Conservation (phyloP, 768 basidiomycete genomes). For the Kwoniella sp. region DNA sequence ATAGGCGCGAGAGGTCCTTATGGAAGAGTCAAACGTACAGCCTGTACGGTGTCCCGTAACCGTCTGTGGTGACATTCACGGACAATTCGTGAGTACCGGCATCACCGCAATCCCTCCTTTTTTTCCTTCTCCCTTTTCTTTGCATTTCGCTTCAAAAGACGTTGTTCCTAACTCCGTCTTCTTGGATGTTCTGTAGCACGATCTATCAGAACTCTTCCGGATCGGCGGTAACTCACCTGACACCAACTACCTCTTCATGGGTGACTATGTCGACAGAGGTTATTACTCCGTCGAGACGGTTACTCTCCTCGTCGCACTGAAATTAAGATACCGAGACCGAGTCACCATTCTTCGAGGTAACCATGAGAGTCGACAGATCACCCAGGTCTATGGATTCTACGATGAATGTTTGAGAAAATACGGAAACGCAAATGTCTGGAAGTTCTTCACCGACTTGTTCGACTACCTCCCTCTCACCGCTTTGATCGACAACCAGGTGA, state of each 20-base stretch:
- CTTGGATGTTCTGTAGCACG: constrained; percentile 68
- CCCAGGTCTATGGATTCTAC: constrained; percentile 99
- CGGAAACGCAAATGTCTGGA: constrained; percentile 99
- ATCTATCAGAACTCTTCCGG: constrained; percentile 96
- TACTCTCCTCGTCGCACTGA: constrained; percentile 92
- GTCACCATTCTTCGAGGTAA: constrained; percentile 98
- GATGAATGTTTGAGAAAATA: constrained; percentile 99
- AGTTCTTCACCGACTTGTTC: constrained; percentile 97
- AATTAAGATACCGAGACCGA: constrained; percentile 95
- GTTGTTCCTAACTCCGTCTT: not conserved
- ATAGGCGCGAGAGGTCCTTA: constrained; percentile 95
- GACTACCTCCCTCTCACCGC: constrained; percentile 97
- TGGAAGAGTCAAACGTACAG: constrained; percentile 99
- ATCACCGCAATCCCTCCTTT: too few relatives aligned
- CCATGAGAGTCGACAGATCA: constrained; percentile 99
- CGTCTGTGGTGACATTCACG: constrained; percentile 99
- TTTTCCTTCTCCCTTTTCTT: constrained; percentile 8
- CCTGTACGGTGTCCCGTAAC: constrained; percentile 98
- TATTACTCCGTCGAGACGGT: constrained; percentile 99
- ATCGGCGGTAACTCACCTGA: constrained; percentile 99
- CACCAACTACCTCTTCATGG: constrained; percentile 99
- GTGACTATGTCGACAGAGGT: constrained; percentile 98
- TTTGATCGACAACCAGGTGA: constrained; percentile 96
- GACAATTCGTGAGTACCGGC: constrained; percentile 90
- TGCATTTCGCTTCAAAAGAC: constrained; percentile 20